phyloP scores from a whole-genome alignment of 768 basidiomycete species.

The Panaeolus papilionaceus region DNA sequence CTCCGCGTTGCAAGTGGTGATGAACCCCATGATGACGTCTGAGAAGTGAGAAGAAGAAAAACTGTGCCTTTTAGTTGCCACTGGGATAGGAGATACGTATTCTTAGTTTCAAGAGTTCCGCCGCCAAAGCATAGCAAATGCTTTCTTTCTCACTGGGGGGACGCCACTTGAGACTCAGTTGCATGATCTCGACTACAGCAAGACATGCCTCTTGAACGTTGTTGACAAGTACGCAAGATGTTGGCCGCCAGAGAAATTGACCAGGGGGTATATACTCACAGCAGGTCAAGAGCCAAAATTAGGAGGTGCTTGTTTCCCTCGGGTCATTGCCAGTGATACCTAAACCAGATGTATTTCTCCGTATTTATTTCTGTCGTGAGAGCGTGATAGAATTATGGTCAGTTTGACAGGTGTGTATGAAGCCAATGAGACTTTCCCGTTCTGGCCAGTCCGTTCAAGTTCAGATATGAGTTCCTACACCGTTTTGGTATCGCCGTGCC shows the following conservation, averaged over 20 bases:
- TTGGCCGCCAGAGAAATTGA: background rate
- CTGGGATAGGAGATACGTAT: background rate
- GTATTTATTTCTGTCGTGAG: background rate
- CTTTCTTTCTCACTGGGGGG: background rate
- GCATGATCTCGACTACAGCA: background rate
- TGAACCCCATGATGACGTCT: slow-evolving; percentile 4
- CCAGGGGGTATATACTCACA: background rate
- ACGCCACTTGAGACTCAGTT: background rate
- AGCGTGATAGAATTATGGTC: background rate
- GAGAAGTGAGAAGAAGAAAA: background rate
- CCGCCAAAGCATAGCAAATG: background rate
- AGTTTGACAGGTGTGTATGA: background rate
- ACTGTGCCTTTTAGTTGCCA: background rate
- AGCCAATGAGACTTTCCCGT: background rate
- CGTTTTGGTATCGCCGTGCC: background rate
- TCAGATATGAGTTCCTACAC: background rate
- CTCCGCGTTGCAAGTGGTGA: background rate
- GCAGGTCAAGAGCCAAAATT: background rate
- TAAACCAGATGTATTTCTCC: background rate
- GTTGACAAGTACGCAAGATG: background rate
- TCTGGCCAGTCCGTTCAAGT: background rate
- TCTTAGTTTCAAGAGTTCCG: background rate
- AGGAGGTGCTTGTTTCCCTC: background rate
- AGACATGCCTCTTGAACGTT: background rate
- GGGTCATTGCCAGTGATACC: background rate